Percentiles rank a stretch among this genome's conserved stretches.
phyloP scores from a whole-genome alignment of 1,284 basidiomycete genomes.

The Neotropicomus parvogracilis region DNA sequence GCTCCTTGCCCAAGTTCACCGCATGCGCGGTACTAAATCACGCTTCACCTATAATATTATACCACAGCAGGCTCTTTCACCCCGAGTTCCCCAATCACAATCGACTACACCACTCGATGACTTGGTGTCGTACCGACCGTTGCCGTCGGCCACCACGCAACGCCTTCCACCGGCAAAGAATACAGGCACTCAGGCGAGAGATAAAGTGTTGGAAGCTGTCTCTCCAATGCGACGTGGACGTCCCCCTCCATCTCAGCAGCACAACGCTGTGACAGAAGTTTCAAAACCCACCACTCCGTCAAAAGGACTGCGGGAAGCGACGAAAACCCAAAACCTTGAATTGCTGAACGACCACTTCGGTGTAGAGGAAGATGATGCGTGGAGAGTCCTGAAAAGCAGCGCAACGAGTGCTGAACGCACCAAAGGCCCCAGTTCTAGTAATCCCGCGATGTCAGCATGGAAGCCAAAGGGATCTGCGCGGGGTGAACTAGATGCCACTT shows the following conservation, averaged over 20 bases:
- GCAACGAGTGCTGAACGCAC: constrained; percentile 19
- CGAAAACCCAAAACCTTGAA: constrained; percentile 33
- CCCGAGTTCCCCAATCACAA: constrained; percentile 35
- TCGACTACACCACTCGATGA: constrained; percentile 29
- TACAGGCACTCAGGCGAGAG: constrained; percentile 60
- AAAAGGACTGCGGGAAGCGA: constrained; percentile 25
- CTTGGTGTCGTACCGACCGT: constrained; percentile 40
- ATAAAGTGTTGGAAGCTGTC: constrained; percentile 71
- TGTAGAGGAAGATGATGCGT: constrained; percentile 50
- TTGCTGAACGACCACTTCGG: constrained; percentile 43
- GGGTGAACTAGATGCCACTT: constrained; percentile 41
- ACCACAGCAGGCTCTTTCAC: constrained; percentile 45
- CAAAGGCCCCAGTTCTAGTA: constrained; percentile 37
- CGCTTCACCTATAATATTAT: constrained; percentile 65
- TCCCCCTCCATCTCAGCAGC: constrained; percentile 41
- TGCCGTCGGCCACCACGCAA: constrained; percentile 27
- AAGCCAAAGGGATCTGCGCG: constrained; percentile 22
- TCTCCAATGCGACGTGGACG: constrained; percentile 75
- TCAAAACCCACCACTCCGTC: constrained; percentile 41
- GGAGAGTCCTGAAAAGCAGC: constrained; percentile 42
- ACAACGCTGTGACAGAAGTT: constrained; percentile 27
- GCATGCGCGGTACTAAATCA: constrained; percentile 80
- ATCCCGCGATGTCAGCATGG: constrained; percentile 34
- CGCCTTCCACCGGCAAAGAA: constrained; percentile 22
- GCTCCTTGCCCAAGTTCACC: constrained; percentile 71